Evolutionary conservation across 2,329 filamentous ascomycete species (phyloP), one percentile per base, ranked within the genome.

Genomic region (Colletotrichum siamense): DNA sequence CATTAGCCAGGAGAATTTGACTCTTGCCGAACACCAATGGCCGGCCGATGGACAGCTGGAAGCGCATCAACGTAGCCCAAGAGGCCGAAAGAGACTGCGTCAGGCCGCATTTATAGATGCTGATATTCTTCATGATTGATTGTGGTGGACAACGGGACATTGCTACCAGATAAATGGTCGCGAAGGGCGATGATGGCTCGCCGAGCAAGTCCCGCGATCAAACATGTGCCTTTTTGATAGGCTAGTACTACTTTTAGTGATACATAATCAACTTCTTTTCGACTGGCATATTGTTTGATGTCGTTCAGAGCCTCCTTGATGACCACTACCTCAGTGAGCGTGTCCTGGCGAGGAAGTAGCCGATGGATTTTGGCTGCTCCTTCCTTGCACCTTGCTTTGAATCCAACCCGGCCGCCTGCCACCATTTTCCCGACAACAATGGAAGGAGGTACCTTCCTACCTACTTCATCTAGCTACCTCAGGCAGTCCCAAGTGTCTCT

Each of bases 351-450:
- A 52, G 44, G 44, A 52, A 52, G 44, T 22, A 22, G 12, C 44
- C 1, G n/a, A 4, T 24, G 44, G 44, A 6, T 4, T 22, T 52
- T 52, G 6, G 44, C 5, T 22, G n/a, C n/a, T 3, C n/a, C n/a
- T 52, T 13, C 0, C 44, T 52, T 3, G 1, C 44, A 3, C 4
- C 6, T 22, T 22, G 12, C 12, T 4, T 22, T 13, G 5, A 2
- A 52, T 22, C 44, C 44, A 22, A 52, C 44, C 10, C 4, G 4
- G n/a, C n/a, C n/a, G 44, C n/a, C 44, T 52, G n/a, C n/a, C 44
- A 12, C n/a, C 18, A 52, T 52, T 13, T n/a, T 12, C 13, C 44
- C n/a, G 6, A 12, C 6, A 13, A 22, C 6, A 8, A 52, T 22
- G n/a, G n/a, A 52, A 52, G n/a, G 18, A 49, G 44, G 9, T 22